A percentile compares a stretch with the other conserved stretches of the same genome.
Conservation (phyloP, 129 eudicot species). For the Flaveria brownii region DNA sequence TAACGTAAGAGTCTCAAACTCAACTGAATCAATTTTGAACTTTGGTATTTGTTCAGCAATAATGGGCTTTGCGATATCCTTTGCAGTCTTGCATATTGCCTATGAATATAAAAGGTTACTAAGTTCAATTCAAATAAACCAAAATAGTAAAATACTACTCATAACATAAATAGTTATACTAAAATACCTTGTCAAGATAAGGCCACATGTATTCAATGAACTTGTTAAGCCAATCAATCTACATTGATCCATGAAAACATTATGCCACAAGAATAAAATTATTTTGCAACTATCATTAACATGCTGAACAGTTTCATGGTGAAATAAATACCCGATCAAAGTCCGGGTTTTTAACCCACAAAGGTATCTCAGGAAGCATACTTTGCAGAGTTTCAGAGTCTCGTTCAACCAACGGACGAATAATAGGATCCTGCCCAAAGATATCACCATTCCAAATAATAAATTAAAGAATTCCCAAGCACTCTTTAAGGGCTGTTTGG, state of each 20-base stretch:
- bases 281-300: not conserved
- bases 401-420: slow-evolving; percentile 76
- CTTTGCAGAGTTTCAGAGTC: slow-evolving; percentile 69
- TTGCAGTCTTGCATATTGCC: slow-evolving; percentile 92
- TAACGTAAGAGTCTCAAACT: slow-evolving; percentile 65
- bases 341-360: slow-evolving; percentile 84
- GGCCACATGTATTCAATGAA: slow-evolving; percentile 83
- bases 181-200: slow-evolving; percentile 76
- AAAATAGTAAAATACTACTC: slow-evolving; percentile 9
- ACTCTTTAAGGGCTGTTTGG: not conserved
- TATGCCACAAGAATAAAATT: not conserved
- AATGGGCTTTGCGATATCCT: slow-evolving; percentile 80
- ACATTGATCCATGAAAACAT: slow-evolving; percentile 27
- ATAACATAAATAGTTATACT: not conserved
- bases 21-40: slow-evolving; percentile 71
- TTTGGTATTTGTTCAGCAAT: slow-evolving; percentile 88
- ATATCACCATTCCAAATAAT: not conserved
- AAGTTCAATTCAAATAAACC: not conserved
- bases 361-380: slow-evolving; percentile 77
- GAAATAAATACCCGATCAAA: slow-evolving; percentile 73
- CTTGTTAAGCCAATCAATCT: slow-evolving; percentile 96
- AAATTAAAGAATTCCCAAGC: not conserved
- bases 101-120: slow-evolving; percentile 23
- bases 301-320: slow-evolving; percentile 6
- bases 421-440: slow-evolving; percentile 58